Base-by-base conservation (phyloP, 2,329 filamentous ascomycete species). In the Curvularia lunata region DNA sequence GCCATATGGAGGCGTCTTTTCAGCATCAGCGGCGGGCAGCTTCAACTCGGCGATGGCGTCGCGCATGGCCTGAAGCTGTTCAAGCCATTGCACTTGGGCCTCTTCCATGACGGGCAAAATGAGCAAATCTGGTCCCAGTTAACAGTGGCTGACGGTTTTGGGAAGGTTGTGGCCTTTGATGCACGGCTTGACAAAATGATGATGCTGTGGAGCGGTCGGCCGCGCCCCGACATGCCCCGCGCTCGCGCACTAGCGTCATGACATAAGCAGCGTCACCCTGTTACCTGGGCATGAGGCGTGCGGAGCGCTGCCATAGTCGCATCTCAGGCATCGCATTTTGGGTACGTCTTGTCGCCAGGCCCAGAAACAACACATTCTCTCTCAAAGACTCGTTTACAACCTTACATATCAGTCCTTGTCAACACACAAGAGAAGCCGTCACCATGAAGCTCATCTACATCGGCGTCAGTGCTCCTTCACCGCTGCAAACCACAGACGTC, bases 381-480 rank as follows among this genome's bases (percentile, higher is more conserved):
- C 32, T 16, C 4, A 4, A 28, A 16, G 21, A 3, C 23, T 34
- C 32, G 40, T 27, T 13, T 9, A 3, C 28, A 40, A 23, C 25
- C 21, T 4, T 4, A 3, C 7, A 38, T n/a, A 9, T 10, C 7
- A 25, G 23, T 12, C 21, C 21, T 52, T 5, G 25, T 43, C 21
- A 42, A 40, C 40, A 9, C n/a, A 5, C 10, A 5, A 3, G 32
- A 23, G 9, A 25, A n/a, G 19, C 48, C 56, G 58, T 48, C 75
- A 79, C 70, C 75, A 94, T 94, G 91, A 94, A 93, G 86, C 82
- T 95, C 78, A 85, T 90, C 78, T 95, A 95, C 80, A 91, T 96
- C 75, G 91, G 91, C 71, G 91, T 95, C 88, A 64, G 88, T 75
- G 51, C 9, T 38, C 61, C 16, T 62, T 66, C 65, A 65, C 63